phyloP scores from a whole-genome alignment of 345 rosid species.

The Bruguiera sexangula region DNA sequence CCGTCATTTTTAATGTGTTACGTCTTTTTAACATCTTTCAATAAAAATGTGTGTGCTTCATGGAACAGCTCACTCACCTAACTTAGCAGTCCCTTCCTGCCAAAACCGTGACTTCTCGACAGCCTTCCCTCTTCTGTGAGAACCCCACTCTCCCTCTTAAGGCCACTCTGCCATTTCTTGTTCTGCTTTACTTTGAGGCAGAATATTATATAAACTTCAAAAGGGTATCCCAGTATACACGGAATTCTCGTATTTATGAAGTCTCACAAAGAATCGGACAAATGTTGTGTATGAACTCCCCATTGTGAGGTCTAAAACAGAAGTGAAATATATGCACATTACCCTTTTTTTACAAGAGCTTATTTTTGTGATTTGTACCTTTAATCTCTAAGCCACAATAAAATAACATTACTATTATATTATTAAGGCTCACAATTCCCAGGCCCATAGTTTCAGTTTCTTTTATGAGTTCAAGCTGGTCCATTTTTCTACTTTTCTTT shows the following conservation, averaged over 20 bases:
- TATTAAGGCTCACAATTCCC: too few relatives aligned
- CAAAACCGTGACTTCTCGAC: constrained; percentile 24
- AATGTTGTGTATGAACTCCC: too few relatives aligned
- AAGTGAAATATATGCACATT: too few relatives aligned
- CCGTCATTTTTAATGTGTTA: constrained; percentile 28
- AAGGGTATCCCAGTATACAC: too few relatives aligned
- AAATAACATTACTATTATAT: too few relatives aligned
- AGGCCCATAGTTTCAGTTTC: constrained; percentile 21
- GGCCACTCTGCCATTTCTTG: not conserved
- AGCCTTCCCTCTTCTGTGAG: constrained; percentile 11
- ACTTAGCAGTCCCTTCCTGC: constrained; percentile 4
- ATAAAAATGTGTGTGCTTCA: constrained; percentile 35
- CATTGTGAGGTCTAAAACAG: too few relatives aligned
- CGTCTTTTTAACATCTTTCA: constrained; percentile 39
- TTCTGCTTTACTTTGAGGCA: not conserved
- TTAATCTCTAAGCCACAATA: too few relatives aligned
- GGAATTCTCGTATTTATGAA: too few relatives aligned
- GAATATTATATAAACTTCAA: not conserved
- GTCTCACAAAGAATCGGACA: too few relatives aligned
- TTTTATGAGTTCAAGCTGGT: constrained; percentile 29
- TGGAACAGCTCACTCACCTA: constrained; percentile 29
- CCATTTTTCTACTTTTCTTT: constrained; percentile 22
- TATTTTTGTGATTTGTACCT: too few relatives aligned
- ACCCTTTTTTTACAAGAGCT: too few relatives aligned
- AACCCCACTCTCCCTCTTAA: not conserved